Evolutionary conservation across 352 stramenopile species (phyloP), one percentile per base, ranked within the genome.

Genomic region (Phytophthora sp.): DNA sequence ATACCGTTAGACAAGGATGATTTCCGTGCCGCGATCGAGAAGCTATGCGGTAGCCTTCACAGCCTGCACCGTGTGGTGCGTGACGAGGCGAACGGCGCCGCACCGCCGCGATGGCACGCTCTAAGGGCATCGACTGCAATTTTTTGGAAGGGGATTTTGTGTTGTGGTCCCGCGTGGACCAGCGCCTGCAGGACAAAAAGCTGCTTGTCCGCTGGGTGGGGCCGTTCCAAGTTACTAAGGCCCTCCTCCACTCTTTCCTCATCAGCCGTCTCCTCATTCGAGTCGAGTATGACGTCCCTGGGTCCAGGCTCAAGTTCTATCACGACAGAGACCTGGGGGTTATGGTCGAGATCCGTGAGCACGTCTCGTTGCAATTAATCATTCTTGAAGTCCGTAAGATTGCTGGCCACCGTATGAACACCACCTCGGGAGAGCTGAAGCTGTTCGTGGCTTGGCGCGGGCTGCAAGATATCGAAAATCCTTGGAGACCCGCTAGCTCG

Each of bases 301-400:
- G 58, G 1, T 56, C 44, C 1, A 8, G 52, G 10, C 31, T 69
- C 0, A 63, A 69, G 31, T 58, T 63, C 37, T 69, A 59, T 13
- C 18, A 53, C 30, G 51, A 59, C 10, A 13, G 0, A 6, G 17
- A 42, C 21, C 37, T 63, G 12, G 30, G 63, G 9, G 20, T 39
- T 13, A 63, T 44, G 1, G 52, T 37, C 0, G 60, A 63, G 27
- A 34, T 69, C 17, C 60, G 43, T 28, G 44, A 54, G 3, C 51
- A 63, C 34, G 45, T 69, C 0, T 46, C 31, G 0, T 17, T 57
- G 1, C 44, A 63, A 51, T 43, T 35, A 5, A 39, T 67, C 12
- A 12, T 62, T 0, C 59, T 67, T 8, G 59, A 54, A 23, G 49
- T 62, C 2, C 32, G 21, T 17, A 35, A 15, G 3, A 31, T 62